phyloP scores from a whole-genome alignment of 768 basidiomycete genomes.

The Naematelia aurantialba region DNA sequence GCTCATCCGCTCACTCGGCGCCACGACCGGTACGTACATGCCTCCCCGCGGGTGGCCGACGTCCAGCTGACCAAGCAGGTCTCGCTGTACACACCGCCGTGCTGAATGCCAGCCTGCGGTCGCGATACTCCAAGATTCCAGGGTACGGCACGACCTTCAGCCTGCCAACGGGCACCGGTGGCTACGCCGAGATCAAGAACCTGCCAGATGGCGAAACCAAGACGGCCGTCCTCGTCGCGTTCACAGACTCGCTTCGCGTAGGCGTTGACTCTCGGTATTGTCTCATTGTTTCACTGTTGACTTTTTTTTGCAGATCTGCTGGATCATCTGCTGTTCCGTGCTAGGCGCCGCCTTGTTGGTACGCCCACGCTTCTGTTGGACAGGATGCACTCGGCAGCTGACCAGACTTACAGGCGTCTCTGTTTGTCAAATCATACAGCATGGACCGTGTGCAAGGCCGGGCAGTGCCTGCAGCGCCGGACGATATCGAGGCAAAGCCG shows the following conservation, averaged over 20 bases:
- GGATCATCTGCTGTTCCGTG: conserved; percentile 26
- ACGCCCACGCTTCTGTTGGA: background rate
- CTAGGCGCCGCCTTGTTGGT: conserved; percentile 15
- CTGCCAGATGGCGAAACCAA: conserved; percentile 12
- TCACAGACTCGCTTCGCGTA: conserved; percentile 11
- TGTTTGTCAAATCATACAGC: conserved; percentile 32
- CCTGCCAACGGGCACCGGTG: conserved; percentile 11
- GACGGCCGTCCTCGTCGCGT: conserved; percentile 15
- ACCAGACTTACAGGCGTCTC: conserved; percentile 15
- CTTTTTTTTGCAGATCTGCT: conserved; percentile 15
- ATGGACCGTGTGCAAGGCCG: conserved; percentile 6
- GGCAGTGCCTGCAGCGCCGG: background rate
- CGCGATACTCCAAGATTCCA: conserved; percentile 10
- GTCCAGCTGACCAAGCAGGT: background rate
- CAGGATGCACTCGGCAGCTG: background rate
- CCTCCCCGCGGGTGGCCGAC: background rate
- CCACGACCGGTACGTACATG: conserved; percentile 30
- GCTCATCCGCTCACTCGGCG: conserved; percentile 34
- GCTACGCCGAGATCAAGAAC: conserved; percentile 16
- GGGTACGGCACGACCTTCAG: conserved; percentile 19
- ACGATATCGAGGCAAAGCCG: background rate
- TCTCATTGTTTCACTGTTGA: background rate
- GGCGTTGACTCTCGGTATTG: too few species aligned
- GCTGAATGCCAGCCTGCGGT: conserved; percentile 15
- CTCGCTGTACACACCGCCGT: conserved; percentile 17